Evolutionary conservation across 1,284 basidiomycete species (phyloP).

Genomic region (Microbotryum intermedium): DNA sequence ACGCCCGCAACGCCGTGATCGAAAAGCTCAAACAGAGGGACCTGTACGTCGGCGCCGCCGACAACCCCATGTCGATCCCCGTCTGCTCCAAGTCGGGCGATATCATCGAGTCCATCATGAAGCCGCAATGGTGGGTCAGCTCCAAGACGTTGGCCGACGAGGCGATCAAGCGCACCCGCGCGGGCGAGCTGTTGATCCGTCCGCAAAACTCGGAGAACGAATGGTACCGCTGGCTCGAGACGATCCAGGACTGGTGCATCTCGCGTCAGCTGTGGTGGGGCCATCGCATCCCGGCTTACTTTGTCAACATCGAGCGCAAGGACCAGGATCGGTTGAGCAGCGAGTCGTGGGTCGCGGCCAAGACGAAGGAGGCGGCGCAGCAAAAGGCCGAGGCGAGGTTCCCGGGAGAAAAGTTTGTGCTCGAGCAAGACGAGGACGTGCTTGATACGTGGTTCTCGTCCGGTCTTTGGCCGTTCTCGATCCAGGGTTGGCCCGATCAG

Average conservation of each 20-base stretch:
- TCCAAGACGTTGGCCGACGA: slow-evolving; percentile 88
- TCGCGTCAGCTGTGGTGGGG: slow-evolving; percentile 99
- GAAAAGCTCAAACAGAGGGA: slow-evolving; percentile 78
- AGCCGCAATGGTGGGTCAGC: slow-evolving; percentile 99
- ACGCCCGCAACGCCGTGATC: slow-evolving; percentile 76
- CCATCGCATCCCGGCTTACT: slow-evolving; percentile 91
- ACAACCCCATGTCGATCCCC: slow-evolving; percentile 92
- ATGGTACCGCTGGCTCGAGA: slow-evolving; percentile 95
- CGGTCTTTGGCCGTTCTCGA: slow-evolving; percentile 95
- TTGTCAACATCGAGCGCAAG: slow-evolving; percentile 74
- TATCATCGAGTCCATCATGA: slow-evolving; percentile 88
- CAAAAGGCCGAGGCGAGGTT: slow-evolving; percentile 68
- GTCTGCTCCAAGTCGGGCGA: slow-evolving; percentile 92
- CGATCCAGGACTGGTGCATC: slow-evolving; percentile 98
- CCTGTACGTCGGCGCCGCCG: slow-evolving; percentile 82
- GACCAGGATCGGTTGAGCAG: slow-evolving; percentile 60
- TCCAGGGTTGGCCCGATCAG: slow-evolving; percentile 92
- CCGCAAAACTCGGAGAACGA: slow-evolving; percentile 84
- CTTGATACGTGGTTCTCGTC: slow-evolving; percentile 99
- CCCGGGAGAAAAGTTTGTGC: slow-evolving; percentile 58
- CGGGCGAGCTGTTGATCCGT: slow-evolving; percentile 72
- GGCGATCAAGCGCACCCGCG: slow-evolving; percentile 76
- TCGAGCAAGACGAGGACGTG: slow-evolving; percentile 95
- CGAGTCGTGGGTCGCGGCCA: slow-evolving; percentile 84
- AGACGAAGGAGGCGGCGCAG: slow-evolving; percentile 68